Conservation (phyloP, 768 basidiomycete species). For the Lepiota venenata region DNA sequence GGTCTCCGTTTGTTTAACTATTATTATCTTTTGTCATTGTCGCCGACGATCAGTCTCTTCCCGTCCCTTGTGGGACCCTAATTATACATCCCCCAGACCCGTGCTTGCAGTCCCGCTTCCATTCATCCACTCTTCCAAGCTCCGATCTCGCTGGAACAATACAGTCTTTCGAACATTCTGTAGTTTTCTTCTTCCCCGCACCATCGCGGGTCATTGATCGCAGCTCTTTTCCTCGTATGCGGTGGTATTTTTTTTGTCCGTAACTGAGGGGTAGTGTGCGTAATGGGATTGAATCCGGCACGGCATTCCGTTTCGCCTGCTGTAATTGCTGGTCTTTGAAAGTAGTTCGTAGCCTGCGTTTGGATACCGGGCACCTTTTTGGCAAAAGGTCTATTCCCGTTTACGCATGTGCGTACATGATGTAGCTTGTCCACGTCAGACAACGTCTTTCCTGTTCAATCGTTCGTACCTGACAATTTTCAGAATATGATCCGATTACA, state of each 20-base stretch:
- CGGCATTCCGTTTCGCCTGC: too few relatives aligned
- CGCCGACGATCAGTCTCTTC: background rate
- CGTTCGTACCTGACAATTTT: background rate
- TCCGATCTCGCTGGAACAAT: constrained; percentile 4
- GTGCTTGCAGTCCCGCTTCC: background rate
- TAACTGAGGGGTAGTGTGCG: too few relatives aligned
- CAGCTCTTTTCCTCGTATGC: too few relatives aligned
- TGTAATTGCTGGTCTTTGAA: too few relatives aligned
- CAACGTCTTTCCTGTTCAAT: background rate
- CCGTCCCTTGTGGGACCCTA: background rate
- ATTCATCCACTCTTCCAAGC: background rate
- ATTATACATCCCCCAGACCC: background rate
- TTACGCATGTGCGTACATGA: background rate
- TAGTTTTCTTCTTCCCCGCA: too few relatives aligned
- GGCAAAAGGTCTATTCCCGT: too few relatives aligned
- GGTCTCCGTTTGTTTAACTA: background rate
- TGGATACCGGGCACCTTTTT: too few relatives aligned
- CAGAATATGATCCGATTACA: background rate
- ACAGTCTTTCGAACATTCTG: background rate
- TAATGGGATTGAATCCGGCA: too few relatives aligned
- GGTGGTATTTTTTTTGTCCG: too few relatives aligned
- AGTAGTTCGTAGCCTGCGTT: too few relatives aligned
- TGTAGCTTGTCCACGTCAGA: background rate
- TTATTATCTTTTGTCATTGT: background rate
- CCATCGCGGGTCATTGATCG: too few relatives aligned